phyloP scores from a whole-genome alignment of 495 filamentous ascomycete species.

The Aspergillus bertholletiae region DNA sequence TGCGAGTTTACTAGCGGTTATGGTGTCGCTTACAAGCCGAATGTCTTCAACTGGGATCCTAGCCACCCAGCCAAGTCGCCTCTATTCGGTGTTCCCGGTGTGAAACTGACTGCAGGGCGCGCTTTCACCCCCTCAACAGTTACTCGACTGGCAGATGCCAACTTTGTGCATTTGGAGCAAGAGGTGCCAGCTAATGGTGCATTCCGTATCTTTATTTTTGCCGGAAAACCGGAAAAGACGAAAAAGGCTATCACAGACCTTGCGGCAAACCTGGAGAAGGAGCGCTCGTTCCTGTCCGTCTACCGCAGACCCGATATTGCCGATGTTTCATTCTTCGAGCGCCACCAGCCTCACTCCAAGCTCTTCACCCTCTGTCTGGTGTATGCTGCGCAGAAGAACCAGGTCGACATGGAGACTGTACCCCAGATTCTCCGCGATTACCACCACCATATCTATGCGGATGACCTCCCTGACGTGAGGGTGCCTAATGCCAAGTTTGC shows the following conservation, averaged over 20 bases:
- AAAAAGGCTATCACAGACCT: constrained; percentile 64
- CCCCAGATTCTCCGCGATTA: constrained; percentile 70
- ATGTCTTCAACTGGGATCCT: constrained; percentile 68
- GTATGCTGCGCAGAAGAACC: constrained; percentile 59
- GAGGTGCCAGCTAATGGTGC: constrained; percentile 83
- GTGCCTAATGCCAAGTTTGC: constrained; percentile 65
- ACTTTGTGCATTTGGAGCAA: constrained; percentile 83
- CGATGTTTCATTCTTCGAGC: constrained; percentile 72
- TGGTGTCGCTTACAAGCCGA: constrained; percentile 59
- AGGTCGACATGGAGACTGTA: constrained; percentile 62
- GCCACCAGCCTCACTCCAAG: constrained; percentile 74
- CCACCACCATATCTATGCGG: constrained; percentile 79
- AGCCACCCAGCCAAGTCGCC: constrained; percentile 66
- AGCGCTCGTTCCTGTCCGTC: constrained; percentile 63
- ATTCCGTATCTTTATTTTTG: constrained; percentile 83
- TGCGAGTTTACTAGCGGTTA: constrained; percentile 67
- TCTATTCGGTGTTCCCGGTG: constrained; percentile 60
- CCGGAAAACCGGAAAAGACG: constrained; percentile 59
- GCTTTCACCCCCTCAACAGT: constrained; percentile 73
- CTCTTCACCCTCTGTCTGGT: constrained; percentile 78
- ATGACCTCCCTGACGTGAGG: constrained; percentile 72
- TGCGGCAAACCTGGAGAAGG: constrained; percentile 57
- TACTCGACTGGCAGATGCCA: constrained; percentile 79
- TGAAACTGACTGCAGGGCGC: constrained; percentile 62
- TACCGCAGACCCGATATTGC: constrained; percentile 60